phyloP scores from a whole-genome alignment of 225 moss, liverwort and hornwort genomes.

The Antitrichia curtipendula region DNA sequence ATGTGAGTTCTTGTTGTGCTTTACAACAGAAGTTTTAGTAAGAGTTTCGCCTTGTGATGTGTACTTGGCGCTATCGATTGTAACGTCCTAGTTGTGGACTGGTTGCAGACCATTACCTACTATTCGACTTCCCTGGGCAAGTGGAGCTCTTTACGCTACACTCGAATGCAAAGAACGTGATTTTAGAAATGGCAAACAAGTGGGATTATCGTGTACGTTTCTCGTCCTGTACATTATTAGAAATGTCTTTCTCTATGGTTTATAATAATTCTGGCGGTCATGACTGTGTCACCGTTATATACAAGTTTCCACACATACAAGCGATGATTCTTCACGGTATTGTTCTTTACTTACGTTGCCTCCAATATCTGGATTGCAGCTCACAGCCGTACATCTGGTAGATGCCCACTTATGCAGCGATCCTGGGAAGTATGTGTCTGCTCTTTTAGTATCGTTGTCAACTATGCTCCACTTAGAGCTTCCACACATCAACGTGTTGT shows the following conservation, averaged over 20 bases:
- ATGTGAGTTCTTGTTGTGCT: not conserved
- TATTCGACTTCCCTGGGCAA: constrained; percentile 97
- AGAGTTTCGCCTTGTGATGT: not conserved
- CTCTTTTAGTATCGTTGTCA: constrained; percentile 76
- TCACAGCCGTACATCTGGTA: constrained; percentile 94
- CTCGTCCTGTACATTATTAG: not conserved
- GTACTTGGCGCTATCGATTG: not conserved
- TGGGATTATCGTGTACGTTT: constrained; percentile 77
- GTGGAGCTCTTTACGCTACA: constrained; percentile 99
- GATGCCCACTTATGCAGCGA: constrained; percentile 99
- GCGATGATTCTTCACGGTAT: not conserved
- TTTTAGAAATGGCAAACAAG: constrained; percentile 75
- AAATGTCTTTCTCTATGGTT: not conserved
- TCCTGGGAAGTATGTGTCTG: constrained; percentile 94
- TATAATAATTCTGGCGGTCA: not conserved
- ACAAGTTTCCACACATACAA: not conserved
- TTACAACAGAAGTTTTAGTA: not conserved
- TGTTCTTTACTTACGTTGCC: not conserved
- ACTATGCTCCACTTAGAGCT: constrained; percentile 98
- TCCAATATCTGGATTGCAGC: constrained; percentile 45
- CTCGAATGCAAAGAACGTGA: constrained; percentile 77
- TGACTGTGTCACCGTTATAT: not conserved
- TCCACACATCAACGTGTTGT: constrained; percentile 96
- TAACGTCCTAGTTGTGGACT: not conserved
- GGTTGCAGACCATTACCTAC: constrained; percentile 61